A percentile compares a stretch with the other conserved stretches of the same genome.
Conservation (phyloP, 139 green algal species). For the Closterium sp. region DNA sequence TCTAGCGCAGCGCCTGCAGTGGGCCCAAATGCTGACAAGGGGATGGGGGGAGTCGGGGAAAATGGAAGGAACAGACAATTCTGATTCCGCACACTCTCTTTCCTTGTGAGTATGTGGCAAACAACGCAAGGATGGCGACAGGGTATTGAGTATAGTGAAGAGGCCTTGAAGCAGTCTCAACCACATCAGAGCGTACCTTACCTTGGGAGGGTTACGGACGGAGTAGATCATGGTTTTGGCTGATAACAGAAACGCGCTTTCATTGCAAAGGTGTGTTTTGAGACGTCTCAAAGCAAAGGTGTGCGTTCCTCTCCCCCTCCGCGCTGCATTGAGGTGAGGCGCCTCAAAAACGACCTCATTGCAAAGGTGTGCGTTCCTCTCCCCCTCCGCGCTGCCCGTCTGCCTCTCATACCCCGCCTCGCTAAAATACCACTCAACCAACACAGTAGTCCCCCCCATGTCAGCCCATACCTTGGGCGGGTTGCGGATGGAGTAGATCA, state of each 20-base stretch:
- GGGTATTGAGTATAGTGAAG: too few species aligned
- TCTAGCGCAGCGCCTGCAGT: too few species aligned
- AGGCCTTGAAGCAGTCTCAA: too few species aligned
- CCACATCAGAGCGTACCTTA: neutral
- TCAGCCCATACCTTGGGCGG: slow-evolving; percentile 38
- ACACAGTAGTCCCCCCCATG: too few species aligned
- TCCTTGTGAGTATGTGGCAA: too few species aligned
- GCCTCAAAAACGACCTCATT: slow-evolving; percentile 59
- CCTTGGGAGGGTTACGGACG: slow-evolving; percentile 50
- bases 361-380: slow-evolving; percentile 55
- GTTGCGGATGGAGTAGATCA: slow-evolving; percentile 46
- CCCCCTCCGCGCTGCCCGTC: slow-evolving; percentile 41
- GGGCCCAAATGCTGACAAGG: too few species aligned
- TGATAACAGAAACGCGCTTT: slow-evolving; percentile 56
- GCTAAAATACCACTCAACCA: slow-evolving; percentile 60
- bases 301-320: slow-evolving; percentile 55
- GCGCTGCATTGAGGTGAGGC: too few species aligned
- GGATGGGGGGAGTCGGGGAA: too few species aligned
- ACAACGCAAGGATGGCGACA: too few species aligned
- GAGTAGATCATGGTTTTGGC: slow-evolving; percentile 52
- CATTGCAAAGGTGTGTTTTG: slow-evolving; percentile 63
- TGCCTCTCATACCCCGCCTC: slow-evolving; percentile 56
- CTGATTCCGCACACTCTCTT: too few species aligned
- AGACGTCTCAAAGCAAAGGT: too few species aligned
- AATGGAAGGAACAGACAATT: too few species aligned